These are phyloP conservation scores for Xerocomellus chrysenteron DNA, from an alignment of 768 basidiomycete genomes.

Conservation along the genomic window DNA sequence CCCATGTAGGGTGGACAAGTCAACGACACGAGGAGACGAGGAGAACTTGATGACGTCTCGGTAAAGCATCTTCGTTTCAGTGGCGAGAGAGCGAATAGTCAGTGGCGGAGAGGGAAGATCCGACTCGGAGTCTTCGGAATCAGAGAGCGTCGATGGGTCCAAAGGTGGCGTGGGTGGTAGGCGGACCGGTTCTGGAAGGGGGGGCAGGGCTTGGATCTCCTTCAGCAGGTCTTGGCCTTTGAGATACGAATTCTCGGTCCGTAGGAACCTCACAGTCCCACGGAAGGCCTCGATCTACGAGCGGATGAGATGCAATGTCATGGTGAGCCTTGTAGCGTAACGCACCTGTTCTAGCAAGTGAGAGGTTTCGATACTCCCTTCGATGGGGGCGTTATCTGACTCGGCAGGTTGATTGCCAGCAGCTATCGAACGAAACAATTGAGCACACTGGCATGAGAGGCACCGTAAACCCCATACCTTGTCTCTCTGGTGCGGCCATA, in stretches of 20 bases:
- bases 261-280: slow-evolving; percentile 87
- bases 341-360: slow-evolving; percentile 83
- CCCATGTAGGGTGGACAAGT: slow-evolving; percentile 63
- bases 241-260: slow-evolving; percentile 90
- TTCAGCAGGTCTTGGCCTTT: slow-evolving; percentile 88
- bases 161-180: slow-evolving; percentile 65
- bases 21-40: slow-evolving; percentile 80
- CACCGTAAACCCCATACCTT: slow-evolving; percentile 45
- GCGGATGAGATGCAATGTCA: slow-evolving; percentile 6
- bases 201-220: slow-evolving; percentile 74
- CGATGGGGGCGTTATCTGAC: slow-evolving; percentile 62
- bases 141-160: slow-evolving; percentile 62
- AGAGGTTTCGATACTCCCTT: slow-evolving; percentile 83
- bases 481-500: slow-evolving; percentile 63
- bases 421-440: slow-evolving; percentile 26
- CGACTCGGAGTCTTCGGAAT: slow-evolving; percentile 61
- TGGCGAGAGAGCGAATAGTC: slow-evolving; percentile 66
- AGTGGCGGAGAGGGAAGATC: slow-evolving; percentile 45
- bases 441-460: not conserved
- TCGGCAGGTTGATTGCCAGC: slow-evolving; percentile 53
- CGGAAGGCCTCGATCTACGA: slow-evolving; percentile 84
- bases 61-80: slow-evolving; percentile 83
- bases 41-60: slow-evolving; percentile 88
- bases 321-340: slow-evolving; percentile 5
- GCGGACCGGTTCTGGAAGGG: slow-evolving; percentile 49